Base-by-base conservation (phyloP, 345 rosid genomes). In the Gossypioides kirkii region DNA sequence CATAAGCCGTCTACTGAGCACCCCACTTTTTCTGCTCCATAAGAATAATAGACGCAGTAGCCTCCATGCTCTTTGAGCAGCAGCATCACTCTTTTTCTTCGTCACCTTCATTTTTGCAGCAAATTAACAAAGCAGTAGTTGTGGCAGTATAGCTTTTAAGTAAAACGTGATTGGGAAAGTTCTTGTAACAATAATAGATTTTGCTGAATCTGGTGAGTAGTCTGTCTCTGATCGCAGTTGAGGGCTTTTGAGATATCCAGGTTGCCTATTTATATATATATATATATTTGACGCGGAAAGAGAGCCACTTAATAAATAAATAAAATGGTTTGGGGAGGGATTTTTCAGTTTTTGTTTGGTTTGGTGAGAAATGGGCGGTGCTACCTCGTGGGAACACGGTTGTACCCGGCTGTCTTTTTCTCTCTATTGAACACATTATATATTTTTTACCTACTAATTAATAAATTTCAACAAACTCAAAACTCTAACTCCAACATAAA, bases 21-120 rank as follows among this genome's bases (percentile, higher is more conserved):
- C 81, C 18, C 87, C 85, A 6, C 97, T 97, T 84, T 86, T 95
- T 82, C 91, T 84, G 20, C 86, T 81, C 91, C 97, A 88, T 55
- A 87, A 58, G 80, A 92, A 77, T 41, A 87, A 88, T 22, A 85
- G 72, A 8, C 88, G 87, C 65, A 89, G 83, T 8, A 87, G 38
- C 60, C 74, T 81, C 96, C 94, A 89, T 2, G 86, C 91, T 76
- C 76, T 80, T 1, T 43, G 77, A 28, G 65, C 59, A 11, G 78
- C 72, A 10, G 77, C 73, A 16, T 38, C 70, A 14, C 70, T 32
- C 13, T 75, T 80, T 74, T 82, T 87, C 79, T 71, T 60, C 46
- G 2, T 43, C 47, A 10, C 11, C 59, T 46, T 45, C 11, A 65
- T 45, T 22, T 38, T 10, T 32, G 38, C 64, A 28, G 42, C 10